A percentile compares a stretch with the other conserved stretches of the same genome.
Conservation (phyloP, 208 protist genomes). For the Leishmania braziliensis region DNA sequence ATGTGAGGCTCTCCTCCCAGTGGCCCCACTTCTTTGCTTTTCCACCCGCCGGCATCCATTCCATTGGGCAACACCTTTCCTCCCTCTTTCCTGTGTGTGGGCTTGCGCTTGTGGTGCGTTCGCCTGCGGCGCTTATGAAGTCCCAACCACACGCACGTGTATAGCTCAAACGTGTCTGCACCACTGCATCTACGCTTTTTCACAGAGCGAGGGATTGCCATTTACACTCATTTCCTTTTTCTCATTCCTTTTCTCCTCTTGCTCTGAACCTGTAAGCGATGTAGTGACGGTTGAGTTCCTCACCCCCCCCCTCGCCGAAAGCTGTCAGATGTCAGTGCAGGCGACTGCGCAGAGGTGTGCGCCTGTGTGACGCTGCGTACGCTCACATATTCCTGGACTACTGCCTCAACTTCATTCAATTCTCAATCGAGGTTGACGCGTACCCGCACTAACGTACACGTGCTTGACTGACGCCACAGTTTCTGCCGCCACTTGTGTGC, state of each 20-base stretch:
- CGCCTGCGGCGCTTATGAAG: background rate
- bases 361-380: background rate
- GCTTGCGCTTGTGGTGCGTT: background rate
- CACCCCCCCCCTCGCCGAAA: background rate
- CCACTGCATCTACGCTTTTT: background rate
- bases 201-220: background rate
- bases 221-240: background rate
- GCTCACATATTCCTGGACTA: background rate
- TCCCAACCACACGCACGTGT: background rate
- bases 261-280: background rate
- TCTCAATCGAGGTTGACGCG: background rate
- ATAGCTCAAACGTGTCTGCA: background rate
- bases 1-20: background rate
- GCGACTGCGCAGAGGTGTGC: background rate
- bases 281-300: background rate
- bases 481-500: background rate
- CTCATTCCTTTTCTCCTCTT: background rate
- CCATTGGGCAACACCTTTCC: background rate
- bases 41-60: background rate
- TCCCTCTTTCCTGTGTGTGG: background rate
- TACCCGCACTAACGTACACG: background rate
- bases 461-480: background rate
- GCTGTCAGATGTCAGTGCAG: background rate
- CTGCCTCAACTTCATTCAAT: background rate
- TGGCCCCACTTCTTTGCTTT: background rate